A percentile compares a stretch with the other conserved stretches of the same genome.
These are phyloP conservation scores for Polytolypa hystricis DNA, from an alignment of 2,329 filamentous ascomycete genomes.

Conservation along the genomic window DNA sequence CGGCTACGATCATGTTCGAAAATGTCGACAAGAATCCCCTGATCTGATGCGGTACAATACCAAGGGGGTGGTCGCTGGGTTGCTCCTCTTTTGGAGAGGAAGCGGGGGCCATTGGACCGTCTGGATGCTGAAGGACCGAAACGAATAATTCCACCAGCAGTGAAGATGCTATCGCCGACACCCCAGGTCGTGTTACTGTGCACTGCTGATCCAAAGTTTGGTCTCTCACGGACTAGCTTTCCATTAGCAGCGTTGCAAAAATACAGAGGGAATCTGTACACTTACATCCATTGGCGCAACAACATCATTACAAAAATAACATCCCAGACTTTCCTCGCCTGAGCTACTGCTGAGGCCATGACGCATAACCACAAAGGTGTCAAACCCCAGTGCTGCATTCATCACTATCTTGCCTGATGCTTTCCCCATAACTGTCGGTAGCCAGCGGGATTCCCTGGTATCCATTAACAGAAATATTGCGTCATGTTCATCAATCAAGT, in stretches of 20 bases:
- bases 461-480: slow-evolving; percentile 96
- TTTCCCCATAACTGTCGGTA: slow-evolving; percentile 94
- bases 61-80: slow-evolving; percentile 34
- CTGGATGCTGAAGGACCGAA: slow-evolving; percentile 76
- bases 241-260: slow-evolving; percentile 18
- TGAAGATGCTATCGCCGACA: slow-evolving; percentile 84
- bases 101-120: slow-evolving; percentile 32
- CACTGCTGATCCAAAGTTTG: slow-evolving; percentile 96
- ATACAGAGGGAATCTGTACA: too few relatives aligned
- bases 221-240: slow-evolving; percentile 72
- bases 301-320: slow-evolving; percentile 98
- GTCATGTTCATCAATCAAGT: slow-evolving; percentile 74
- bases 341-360: slow-evolving; percentile 60
- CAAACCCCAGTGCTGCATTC: slow-evolving; percentile 92
- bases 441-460: slow-evolving; percentile 84
- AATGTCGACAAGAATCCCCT: slow-evolving; percentile 52
- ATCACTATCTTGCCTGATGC: slow-evolving; percentile 86
- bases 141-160: slow-evolving; percentile 82
- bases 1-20: slow-evolving; percentile 46
- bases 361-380: slow-evolving; percentile 94
- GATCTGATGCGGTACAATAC: slow-evolving; percentile 51
- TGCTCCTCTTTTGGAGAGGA: slow-evolving; percentile 23
- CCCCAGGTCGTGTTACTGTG: slow-evolving; percentile 86
- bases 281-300: slow-evolving; percentile 86
- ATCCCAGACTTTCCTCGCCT: slow-evolving; percentile 62